Percentiles rank a stretch among this genome's conserved stretches.
Evolutionary conservation across 1,139 yeast genomes (phyloP).

Genomic region (Ogataea hybrid): DNA sequence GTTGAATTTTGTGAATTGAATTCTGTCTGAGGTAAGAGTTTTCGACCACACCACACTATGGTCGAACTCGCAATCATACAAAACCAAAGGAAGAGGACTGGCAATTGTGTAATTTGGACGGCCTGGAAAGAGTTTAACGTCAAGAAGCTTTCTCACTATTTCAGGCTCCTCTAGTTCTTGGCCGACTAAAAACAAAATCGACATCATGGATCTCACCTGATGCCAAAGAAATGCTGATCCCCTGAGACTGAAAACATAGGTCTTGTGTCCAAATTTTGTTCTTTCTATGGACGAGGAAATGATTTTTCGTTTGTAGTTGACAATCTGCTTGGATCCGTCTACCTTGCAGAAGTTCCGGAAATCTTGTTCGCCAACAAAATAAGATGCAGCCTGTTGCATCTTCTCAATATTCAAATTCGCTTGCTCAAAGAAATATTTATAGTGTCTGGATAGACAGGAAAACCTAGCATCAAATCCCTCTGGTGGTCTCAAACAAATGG

Average conservation of each 20-base stretch:
- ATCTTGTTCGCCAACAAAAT: conserved; percentile 76
- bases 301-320: conserved; percentile 65
- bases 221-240: conserved; percentile 98
- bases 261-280: conserved; percentile 33
- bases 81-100: conserved; percentile 81
- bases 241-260: conserved; percentile 69
- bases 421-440: conserved; percentile 70
- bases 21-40: conserved; percentile 19
- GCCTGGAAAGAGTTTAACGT: conserved; percentile 56
- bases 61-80: conserved; percentile 82
- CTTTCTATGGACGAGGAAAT: conserved; percentile 48
- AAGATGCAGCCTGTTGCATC: conserved; percentile 70
- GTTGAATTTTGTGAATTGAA: conserved; percentile 24
- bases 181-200: conserved; percentile 75
- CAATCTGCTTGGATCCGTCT: conserved; percentile 91
- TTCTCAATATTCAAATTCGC: conserved; percentile 55
- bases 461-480: conserved; percentile 85
- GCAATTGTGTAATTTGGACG: conserved; percentile 91
- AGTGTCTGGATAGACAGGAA: conserved; percentile 81
- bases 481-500: conserved; percentile 82
- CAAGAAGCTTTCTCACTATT: conserved; percentile 56
- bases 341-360: conserved; percentile 92
- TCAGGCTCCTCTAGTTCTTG: conserved; percentile 66
- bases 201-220: conserved; percentile 96
- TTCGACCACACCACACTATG: conserved; percentile 60